A percentile compares a stretch with the other conserved stretches of the same genome.
These are phyloP conservation scores for Flueggea neowawraea DNA, from an alignment of 441 rosid species.

Conservation along the genomic window DNA sequence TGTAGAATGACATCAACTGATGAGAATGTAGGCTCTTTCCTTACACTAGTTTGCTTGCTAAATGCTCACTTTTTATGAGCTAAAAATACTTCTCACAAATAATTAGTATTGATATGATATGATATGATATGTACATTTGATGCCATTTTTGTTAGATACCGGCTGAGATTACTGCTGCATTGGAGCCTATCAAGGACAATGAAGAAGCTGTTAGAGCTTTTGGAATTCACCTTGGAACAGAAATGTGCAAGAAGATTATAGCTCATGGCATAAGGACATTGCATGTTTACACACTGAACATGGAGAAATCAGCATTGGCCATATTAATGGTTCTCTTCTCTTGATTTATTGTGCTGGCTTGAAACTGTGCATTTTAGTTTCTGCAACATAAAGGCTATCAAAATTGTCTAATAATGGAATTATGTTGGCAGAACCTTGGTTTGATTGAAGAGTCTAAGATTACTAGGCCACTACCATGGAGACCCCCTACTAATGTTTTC, in stretches of 20 bases:
- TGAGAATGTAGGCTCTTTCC: too few relatives aligned
- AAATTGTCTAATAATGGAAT: conserved; percentile 16
- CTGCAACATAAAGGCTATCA: not conserved
- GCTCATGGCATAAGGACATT: conserved; percentile 82
- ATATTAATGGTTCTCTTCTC: conserved; percentile 59
- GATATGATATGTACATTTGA: not conserved
- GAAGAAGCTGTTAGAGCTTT: conserved; percentile 92
- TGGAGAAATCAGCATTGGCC: conserved; percentile 94
- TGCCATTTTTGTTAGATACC: conserved; percentile 54
- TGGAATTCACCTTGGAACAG: conserved; percentile 94
- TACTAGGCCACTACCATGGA: conserved; percentile 86
- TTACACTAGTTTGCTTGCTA: too few relatives aligned
- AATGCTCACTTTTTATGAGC: too few relatives aligned
- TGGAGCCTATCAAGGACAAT: conserved; percentile 92
- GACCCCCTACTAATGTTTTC: conserved; percentile 85
- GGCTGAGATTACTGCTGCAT: conserved; percentile 77
- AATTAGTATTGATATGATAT: too few relatives aligned
- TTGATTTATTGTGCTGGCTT: conserved; percentile 7
- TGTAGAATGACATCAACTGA: too few relatives aligned
- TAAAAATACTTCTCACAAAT: too few relatives aligned
- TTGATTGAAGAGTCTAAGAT: conserved; percentile 87
- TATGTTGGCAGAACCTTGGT: conserved; percentile 80
- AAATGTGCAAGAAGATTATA: conserved; percentile 87
- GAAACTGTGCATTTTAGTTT: not conserved
- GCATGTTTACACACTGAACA: conserved; percentile 92